Base-by-base conservation (phyloP, 1,139 yeast species). In the Blastobotrys apis region DNA sequence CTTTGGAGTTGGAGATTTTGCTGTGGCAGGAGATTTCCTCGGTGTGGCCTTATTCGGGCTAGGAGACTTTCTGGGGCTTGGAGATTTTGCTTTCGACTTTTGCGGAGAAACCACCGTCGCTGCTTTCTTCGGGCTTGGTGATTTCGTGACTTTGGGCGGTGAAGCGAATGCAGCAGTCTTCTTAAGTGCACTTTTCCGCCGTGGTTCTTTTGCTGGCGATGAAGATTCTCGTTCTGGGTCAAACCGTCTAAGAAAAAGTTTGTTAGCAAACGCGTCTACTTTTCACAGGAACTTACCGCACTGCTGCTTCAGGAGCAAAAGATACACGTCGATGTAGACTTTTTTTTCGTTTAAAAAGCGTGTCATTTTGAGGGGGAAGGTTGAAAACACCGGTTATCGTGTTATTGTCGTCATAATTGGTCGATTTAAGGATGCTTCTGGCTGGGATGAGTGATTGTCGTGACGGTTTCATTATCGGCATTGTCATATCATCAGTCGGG, bases 401-500 rank as follows among this genome's bases (percentile, higher is more conserved):
- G 30, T 37, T 41, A 35, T 51, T 45, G 20, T 50, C 54, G 32
- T 50, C 53, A 13, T n/a, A 13, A 23, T 37, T 36, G 8, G 41
- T 38, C 30, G 48, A 37, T 34, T 50, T 47, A 21, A 45, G 41
- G 15, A 50, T 50, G 10, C 53, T 44, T 30, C 53, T 37, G 8
- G 48, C 43, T 1, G 52, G 52, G 3, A 39, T 41, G 21, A 47
- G 21, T 2, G 50, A 47, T 9, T 41, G 45, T 15, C 50, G 33
- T 1, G 50, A 31, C 2, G 45, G 30, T 25, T 29, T 37, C 17
- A 33, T 19, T 6, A 42, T 35, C 9, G 50, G 50, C 37, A 47
- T 17, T 0, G 51, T 48, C 44, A 48, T 30, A 29, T 48, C 48
- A 3, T 39, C 48, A n/a, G 29, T 32, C 15, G 15, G 15, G 25